A percentile compares a stretch with the other conserved stretches of the same genome.
phyloP scores from a whole-genome alignment of 2,329 filamentous ascomycete genomes.

The Zymoseptoria passerinii region DNA sequence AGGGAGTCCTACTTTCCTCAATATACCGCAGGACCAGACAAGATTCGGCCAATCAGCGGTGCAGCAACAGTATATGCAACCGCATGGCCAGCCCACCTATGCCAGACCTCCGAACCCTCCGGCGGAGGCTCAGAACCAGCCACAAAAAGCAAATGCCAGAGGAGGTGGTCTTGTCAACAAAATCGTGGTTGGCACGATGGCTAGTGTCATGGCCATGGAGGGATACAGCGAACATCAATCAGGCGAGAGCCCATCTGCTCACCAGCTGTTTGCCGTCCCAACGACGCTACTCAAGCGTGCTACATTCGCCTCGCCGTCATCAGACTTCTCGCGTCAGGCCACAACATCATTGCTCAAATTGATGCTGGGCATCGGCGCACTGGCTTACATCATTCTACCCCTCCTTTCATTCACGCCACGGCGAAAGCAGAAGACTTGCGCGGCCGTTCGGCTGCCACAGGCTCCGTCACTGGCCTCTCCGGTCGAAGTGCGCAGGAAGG shows the following conservation, averaged over 20 bases:
- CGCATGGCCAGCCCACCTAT: constrained; percentile 26
- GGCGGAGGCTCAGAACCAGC: constrained; percentile 28
- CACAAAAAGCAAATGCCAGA: constrained; percentile 33
- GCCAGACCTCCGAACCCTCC: constrained; percentile 25
- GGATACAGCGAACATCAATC: constrained; percentile 60
- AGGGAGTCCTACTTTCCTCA: constrained; percentile 20
- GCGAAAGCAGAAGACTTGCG: constrained; percentile 40
- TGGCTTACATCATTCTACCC: constrained; percentile 50
- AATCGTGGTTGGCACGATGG: constrained; percentile 86
- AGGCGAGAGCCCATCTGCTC: constrained; percentile 40
- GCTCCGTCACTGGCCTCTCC: constrained; percentile 70
- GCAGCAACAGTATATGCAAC: constrained; percentile 29
- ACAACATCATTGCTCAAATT: constrained; percentile 42
- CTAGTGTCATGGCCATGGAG: constrained; percentile 85
- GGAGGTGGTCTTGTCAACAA: constrained; percentile 54
- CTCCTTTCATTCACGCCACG: constrained; percentile 51
- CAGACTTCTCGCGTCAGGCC: constrained; percentile 20
- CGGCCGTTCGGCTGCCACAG: constrained; percentile 32
- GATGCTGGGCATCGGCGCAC: constrained; percentile 43
- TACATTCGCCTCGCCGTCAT: constrained; percentile 11
- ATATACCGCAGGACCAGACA: constrained; percentile 19
- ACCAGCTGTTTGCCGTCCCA: constrained; percentile 38
- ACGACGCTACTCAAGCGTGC: constrained; percentile 28
- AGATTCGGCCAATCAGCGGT: constrained; percentile 18
- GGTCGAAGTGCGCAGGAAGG: constrained; percentile 75